Percentiles rank a stretch among this genome's conserved stretches.
phyloP scores from a whole-genome alignment of 768 basidiomycete genomes.

The Termitomyces sp. region DNA sequence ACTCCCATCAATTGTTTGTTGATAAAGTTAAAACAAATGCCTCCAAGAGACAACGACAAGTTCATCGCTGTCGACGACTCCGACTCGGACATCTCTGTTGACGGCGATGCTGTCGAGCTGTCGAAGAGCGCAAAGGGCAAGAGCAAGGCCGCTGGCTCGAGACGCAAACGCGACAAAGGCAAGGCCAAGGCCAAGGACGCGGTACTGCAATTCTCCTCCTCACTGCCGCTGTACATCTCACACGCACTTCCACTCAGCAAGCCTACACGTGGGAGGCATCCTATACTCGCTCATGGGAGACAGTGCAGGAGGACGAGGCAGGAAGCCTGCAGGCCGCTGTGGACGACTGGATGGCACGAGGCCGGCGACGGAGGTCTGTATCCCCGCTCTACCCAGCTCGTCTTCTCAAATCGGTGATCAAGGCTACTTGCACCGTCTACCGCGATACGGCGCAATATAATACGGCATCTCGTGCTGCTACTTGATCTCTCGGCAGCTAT shows the following conservation, averaged over 20 bases:
- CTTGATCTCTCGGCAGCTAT: slow-evolving; percentile 89
- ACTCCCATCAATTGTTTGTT: slow-evolving; percentile 1
- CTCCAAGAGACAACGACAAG: slow-evolving; percentile 27
- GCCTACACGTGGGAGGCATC: slow-evolving; percentile 95
- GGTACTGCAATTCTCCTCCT: slow-evolving; percentile 14
- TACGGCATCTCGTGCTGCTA: slow-evolving; percentile 90
- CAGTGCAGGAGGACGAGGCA: slow-evolving; percentile 91
- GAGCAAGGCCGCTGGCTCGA: slow-evolving; percentile 30
- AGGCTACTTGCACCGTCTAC: slow-evolving; percentile 78
- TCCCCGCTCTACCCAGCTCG: slow-evolving; percentile 1
- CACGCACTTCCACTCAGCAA: slow-evolving; percentile 38
- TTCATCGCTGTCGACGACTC: slow-evolving; percentile 54
- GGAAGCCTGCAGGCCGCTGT: slow-evolving; percentile 90
- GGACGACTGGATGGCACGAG: slow-evolving; percentile 81
- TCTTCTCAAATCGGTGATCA: background rate
- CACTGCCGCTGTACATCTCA: background rate
- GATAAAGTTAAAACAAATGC: slow-evolving; percentile 8
- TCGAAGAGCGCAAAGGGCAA: slow-evolving; percentile 36
- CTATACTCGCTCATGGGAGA: slow-evolving; percentile 94
- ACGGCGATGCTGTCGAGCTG: slow-evolving; percentile 35
- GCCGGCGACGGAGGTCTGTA: slow-evolving; percentile 72
- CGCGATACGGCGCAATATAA: slow-evolving; percentile 91
- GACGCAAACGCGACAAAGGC: slow-evolving; percentile 29
- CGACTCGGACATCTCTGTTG: slow-evolving; percentile 67
- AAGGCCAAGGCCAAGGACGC: slow-evolving; percentile 55